Base-by-base conservation (phyloP, 352 stramenopile genomes). In the Phytophthora fragariae region DNA sequence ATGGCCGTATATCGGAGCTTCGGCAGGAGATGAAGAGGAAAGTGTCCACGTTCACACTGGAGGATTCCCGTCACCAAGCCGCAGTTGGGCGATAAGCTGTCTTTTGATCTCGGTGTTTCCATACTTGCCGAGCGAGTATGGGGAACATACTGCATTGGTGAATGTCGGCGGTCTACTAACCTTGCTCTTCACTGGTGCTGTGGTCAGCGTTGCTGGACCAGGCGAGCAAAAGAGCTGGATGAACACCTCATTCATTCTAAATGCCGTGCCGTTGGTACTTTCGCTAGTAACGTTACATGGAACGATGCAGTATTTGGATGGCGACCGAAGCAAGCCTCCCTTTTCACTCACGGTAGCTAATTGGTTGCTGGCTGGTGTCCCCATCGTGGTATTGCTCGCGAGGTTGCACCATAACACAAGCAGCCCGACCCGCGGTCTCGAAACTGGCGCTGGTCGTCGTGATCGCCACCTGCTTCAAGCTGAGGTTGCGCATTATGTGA, bases 91-190 rank as follows among this genome's bases (percentile, higher is more conserved):
- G 1, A 55, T 70, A n/a, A 79, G 74, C 50, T 95, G 84, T 37
- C n/a, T 89, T 10, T 57, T 85, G 33, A 79, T 96, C 47, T 85
- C 84, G 0, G 62, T 93, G 8, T 96, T 94, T 62, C 89, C 89
- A 46, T 91, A 90, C 53, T 62, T 95, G 6, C 84, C 89, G 4
- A 84, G 83, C 29, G 86, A 96, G 52, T 90, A 94, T 33, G 86
- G 88, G 4, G 88, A 95, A 19, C 79, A 91, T 56, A 88, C 86
- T 37, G 44, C 70, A 2, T 57, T 96, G 1, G 88, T 96, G 9
- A 54, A 88, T 35, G n/a, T 88, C 15, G 86, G 86, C 7, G 81
- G 84, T 53, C 39, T 82, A 17, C 49, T 82, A 14, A 56, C 57
- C 8, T 52, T 80, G 14, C 11, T 77, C 6, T 75, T 77, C 15